These are phyloP conservation scores for Coelastrella sp. DNA, from an alignment of 139 green algal genomes.

Conservation along the genomic window DNA sequence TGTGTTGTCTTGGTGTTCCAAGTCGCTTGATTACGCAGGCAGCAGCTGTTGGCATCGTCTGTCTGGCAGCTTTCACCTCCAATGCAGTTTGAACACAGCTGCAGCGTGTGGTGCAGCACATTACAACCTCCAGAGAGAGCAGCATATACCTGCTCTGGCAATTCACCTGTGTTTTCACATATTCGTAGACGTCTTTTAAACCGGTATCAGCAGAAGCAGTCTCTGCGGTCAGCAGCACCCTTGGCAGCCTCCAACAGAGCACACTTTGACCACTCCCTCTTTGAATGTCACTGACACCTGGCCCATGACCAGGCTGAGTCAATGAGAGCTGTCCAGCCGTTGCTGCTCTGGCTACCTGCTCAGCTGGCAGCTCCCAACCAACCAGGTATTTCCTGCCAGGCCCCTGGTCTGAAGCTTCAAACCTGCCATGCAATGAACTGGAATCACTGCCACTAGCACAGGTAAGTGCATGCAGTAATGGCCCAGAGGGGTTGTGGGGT, in stretches of 20 bases:
- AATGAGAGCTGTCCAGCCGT: neutral
- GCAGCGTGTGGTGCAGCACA: too few relatives aligned
- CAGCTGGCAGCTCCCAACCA: conserved; percentile 7
- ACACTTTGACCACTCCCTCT: neutral
- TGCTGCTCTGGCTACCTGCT: neutral
- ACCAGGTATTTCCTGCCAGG: neutral
- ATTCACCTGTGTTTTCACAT: neutral
- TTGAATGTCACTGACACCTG: neutral
- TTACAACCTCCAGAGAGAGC: too few relatives aligned
- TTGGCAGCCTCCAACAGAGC: neutral
- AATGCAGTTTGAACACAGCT: too few relatives aligned
- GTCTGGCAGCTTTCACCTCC: too few relatives aligned
- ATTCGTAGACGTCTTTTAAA: conserved; percentile 25
- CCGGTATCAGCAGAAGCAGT: conserved; percentile 8
- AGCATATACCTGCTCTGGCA: too few relatives aligned
- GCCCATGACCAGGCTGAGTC: neutral
- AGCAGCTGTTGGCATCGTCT: too few relatives aligned
- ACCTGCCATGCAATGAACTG: neutral
- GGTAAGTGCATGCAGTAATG: neutral
- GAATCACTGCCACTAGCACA: neutral
- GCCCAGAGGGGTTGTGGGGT: neutral
- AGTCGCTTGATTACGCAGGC: too few relatives aligned
- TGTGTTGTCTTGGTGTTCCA: too few relatives aligned
- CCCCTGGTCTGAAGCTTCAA: neutral
- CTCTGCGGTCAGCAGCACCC: conserved; percentile 7